These are phyloP conservation scores for Tricholomella constricta DNA, from an alignment of 768 basidiomycete genomes.

Conservation along the genomic window DNA sequence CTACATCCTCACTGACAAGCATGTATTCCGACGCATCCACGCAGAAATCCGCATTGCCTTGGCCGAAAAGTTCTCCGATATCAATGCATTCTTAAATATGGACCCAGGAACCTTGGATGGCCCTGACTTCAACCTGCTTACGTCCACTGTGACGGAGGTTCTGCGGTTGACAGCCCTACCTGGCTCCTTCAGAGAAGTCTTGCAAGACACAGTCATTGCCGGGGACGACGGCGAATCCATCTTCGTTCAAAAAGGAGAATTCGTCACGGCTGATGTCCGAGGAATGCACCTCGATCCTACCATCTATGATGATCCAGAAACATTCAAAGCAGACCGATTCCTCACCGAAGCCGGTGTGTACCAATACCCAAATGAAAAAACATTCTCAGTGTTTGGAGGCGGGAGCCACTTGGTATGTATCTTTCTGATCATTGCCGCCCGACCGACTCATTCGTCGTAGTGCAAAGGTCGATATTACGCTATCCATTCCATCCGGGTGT, in stretches of 20 bases:
- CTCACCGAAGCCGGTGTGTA: constrained; percentile 1
- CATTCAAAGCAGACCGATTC: constrained; percentile 4
- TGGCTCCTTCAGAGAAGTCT: constrained; percentile 3
- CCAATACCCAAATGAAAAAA: constrained; percentile 6
- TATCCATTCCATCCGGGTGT: constrained; percentile 1
- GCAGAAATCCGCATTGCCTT: not conserved
- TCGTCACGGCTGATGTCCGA: constrained; percentile 4
- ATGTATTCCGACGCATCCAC: not conserved
- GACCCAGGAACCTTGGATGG: constrained; percentile 6
- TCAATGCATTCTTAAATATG: constrained; percentile 7
- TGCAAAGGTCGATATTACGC: constrained; percentile 7
- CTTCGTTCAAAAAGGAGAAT: constrained; percentile 2
- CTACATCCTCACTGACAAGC: constrained; percentile 5
- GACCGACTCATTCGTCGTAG: not conserved
- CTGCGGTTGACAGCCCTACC: constrained; percentile 1
- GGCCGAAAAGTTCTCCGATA: constrained; percentile 3
- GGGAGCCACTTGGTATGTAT: constrained; percentile 4
- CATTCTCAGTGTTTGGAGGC: constrained; percentile 5
- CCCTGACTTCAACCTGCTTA: constrained; percentile 7
- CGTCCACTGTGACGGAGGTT: constrained; percentile 2
- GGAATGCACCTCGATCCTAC: constrained; percentile 10
- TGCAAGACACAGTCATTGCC: not conserved
- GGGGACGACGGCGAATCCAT: constrained; percentile 4
- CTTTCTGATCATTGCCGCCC: not conserved
- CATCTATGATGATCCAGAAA: constrained; percentile 7